These are phyloP conservation scores for Rosa chinensis DNA, from an alignment of 306 rosid genomes.

Conservation along the genomic window DNA sequence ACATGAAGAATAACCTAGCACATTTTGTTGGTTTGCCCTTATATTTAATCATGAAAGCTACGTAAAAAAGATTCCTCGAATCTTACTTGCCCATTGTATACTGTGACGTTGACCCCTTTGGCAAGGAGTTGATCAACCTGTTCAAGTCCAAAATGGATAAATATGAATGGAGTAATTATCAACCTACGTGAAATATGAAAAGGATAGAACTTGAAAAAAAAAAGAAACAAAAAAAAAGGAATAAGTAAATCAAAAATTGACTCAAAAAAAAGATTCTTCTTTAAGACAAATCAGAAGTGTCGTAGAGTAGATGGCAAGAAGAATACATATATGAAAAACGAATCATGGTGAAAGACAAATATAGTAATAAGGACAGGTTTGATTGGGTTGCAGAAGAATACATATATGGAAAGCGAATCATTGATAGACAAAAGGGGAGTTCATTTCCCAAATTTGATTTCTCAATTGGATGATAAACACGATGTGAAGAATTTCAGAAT, in stretches of 20 bases:
- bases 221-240: background rate
- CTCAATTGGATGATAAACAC: conserved; percentile 4
- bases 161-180: background rate
- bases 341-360: background rate
- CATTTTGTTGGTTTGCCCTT: background rate
- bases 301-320: background rate
- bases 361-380: background rate
- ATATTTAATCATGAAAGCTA: background rate
- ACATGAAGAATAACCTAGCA: background rate
- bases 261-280: background rate
- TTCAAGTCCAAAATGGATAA: background rate
- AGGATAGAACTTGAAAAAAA: background rate
- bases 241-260: background rate
- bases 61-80: background rate
- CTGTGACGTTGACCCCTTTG: conserved; percentile 77
- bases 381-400: background rate
- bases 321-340: background rate
- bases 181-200: background rate
- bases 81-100: conserved; percentile 88
- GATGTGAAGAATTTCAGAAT: background rate
- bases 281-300: background rate
- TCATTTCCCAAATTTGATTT: background rate
- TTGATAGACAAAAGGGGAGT: background rate
- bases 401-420: background rate
- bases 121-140: conserved; percentile 84